phyloP scores from a whole-genome alignment of 176 grass and related monocot species.

The Phragmites australis region DNA sequence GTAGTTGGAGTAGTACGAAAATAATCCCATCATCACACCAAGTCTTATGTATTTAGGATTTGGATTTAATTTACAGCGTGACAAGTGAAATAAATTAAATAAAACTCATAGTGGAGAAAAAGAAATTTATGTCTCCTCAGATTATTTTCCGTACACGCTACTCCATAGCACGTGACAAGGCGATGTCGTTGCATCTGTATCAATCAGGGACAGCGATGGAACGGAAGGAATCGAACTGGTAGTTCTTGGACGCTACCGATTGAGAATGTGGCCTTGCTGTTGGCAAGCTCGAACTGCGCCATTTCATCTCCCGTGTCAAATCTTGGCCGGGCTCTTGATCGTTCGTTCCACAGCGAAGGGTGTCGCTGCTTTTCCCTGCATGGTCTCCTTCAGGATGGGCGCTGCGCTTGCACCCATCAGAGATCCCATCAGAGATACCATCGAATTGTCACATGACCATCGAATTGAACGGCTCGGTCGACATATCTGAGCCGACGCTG shows the following conservation, averaged over 20 bases:
- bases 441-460: background rate
- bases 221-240: background rate
- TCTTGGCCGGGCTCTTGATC: background rate
- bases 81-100: too few species aligned
- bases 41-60: too few species aligned
- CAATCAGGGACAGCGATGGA: background rate
- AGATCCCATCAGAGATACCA: too few species aligned
- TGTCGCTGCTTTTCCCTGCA: constrained; percentile 27
- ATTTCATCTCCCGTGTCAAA: background rate
- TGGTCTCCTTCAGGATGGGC: constrained; percentile 12
- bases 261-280: constrained; percentile 6
- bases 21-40: too few species aligned
- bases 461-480: background rate
- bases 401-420: background rate
- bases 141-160: too few species aligned
- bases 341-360: constrained; percentile 11
- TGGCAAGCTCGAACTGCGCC: background rate
- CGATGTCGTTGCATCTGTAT: background rate
- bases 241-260: constrained; percentile 22
- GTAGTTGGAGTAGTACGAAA: too few species aligned
- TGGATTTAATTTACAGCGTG: too few species aligned
- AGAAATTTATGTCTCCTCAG: too few species aligned
- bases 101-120: too few species aligned
- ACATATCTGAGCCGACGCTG: background rate
- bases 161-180: background rate